Evolutionary conservation across 2,329 filamentous ascomycete species (phyloP).

Genomic region (Fusarium temperatum): DNA sequence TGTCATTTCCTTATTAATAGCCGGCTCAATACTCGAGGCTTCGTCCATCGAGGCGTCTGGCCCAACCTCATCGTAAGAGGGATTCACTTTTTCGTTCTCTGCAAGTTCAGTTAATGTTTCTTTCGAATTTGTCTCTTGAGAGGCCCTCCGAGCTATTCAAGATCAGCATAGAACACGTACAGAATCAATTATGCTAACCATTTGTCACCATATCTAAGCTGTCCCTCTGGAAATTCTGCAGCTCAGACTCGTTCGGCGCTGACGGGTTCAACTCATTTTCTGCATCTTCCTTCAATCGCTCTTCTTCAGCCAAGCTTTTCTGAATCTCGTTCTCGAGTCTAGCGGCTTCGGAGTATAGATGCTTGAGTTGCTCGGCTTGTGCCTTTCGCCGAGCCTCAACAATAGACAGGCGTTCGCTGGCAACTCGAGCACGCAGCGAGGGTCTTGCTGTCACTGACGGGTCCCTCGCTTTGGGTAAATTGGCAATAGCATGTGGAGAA

Average conservation of each 20-base stretch:
- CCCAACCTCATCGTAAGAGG: background rate
- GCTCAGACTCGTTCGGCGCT: slow-evolving; percentile 21
- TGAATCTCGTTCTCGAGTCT: slow-evolving; percentile 60
- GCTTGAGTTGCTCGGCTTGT: slow-evolving; percentile 57
- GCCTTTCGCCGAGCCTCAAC: slow-evolving; percentile 49
- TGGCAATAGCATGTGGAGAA: slow-evolving; percentile 4
- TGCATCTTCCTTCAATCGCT: slow-evolving; percentile 45
- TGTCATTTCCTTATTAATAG: background rate
- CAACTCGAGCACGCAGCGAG: slow-evolving; percentile 45
- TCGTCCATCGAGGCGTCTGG: slow-evolving; percentile 18
- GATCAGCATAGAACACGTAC: slow-evolving; percentile 18
- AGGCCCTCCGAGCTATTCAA: slow-evolving; percentile 12
- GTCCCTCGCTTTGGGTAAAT: slow-evolving; percentile 25
- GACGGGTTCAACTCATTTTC: slow-evolving; percentile 20
- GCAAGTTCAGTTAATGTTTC: background rate
- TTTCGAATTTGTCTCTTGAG: background rate
- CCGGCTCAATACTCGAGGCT: background rate
- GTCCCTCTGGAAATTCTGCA: slow-evolving; percentile 27
- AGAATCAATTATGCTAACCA: background rate
- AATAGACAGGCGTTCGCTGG: slow-evolving; percentile 50
- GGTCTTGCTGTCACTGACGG: slow-evolving; percentile 13
- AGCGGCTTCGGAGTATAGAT: slow-evolving; percentile 57
- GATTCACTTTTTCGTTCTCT: background rate
- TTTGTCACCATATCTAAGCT: background rate
- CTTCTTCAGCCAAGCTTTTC: slow-evolving; percentile 48